Percentiles rank a stretch among this genome's conserved stretches.
These are phyloP conservation scores for Euphorbia lathyris DNA, from an alignment of 345 rosid species.

Conservation along the genomic window DNA sequence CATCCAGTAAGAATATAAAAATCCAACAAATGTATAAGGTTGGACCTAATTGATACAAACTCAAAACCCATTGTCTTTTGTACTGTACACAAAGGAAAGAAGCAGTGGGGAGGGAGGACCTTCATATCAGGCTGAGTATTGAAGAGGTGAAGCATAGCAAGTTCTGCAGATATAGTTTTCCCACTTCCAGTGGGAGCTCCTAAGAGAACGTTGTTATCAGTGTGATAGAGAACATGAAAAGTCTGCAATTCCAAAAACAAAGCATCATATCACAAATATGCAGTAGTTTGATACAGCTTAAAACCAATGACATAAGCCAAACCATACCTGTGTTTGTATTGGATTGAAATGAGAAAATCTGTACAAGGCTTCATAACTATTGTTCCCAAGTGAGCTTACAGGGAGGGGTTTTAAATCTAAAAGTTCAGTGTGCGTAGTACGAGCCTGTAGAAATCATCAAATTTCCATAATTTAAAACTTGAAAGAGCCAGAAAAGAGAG, in stretches of 20 bases:
- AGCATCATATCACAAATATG: constrained; percentile 12
- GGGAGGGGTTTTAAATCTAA: constrained; percentile 93
- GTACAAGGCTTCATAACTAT: constrained; percentile 64
- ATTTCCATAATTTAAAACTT: constrained; percentile 10
- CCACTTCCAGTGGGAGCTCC: constrained; percentile 99
- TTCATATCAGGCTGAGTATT: constrained; percentile 96
- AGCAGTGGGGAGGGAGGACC: constrained; percentile 33
- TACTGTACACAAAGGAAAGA: constrained; percentile 11
- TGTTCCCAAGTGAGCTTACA: constrained; percentile 74
- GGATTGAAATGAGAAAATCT: constrained; percentile 97
- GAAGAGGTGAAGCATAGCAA: constrained; percentile 93
- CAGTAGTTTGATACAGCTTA: constrained; percentile 4
- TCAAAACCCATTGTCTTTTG: neutral
- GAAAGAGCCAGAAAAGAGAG: neutral
- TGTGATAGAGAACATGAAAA: constrained; percentile 85
- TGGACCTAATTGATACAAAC: neutral
- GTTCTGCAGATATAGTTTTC: constrained; percentile 97
- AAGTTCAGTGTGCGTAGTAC: constrained; percentile 87
- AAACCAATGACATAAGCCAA: constrained; percentile 11
- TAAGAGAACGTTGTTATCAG: constrained; percentile 83
- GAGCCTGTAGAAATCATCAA: constrained; percentile 51
- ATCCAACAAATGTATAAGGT: neutral
- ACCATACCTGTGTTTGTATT: constrained; percentile 87
- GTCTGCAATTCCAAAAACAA: constrained; percentile 50
- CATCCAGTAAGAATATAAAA: constrained; percentile 1